A percentile compares a stretch with the other conserved stretches of the same genome.
Evolutionary conservation across 805 yeast species (phyloP).

Genomic region (Candida arabinofermentans): DNA sequence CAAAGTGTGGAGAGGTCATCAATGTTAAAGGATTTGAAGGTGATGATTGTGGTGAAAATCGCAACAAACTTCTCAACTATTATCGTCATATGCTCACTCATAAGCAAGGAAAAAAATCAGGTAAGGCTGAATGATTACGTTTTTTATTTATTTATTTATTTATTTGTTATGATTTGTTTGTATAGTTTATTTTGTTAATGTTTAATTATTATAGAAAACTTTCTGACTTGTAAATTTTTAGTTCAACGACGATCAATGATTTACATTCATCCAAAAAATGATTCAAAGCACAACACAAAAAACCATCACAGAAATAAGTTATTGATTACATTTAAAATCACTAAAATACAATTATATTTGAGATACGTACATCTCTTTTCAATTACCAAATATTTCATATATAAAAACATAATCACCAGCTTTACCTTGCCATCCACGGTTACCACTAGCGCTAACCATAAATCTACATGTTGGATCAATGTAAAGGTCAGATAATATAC

Average conservation of each 20-base stretch:
- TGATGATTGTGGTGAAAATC: slow-evolving; percentile 2
- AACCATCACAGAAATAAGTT: background rate
- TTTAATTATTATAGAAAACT: too few species aligned
- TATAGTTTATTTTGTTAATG: too few species aligned
- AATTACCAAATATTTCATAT: slow-evolving; percentile 66
- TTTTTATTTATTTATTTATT: background rate
- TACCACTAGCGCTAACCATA: slow-evolving; percentile 88
- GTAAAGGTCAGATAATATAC: slow-evolving; percentile 68
- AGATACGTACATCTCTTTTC: too few species aligned
- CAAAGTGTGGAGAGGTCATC: slow-evolving; percentile 10
- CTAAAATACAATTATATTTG: too few species aligned
- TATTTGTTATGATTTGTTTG: background rate
- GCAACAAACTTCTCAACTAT: slow-evolving; percentile 14
- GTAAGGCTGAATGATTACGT: background rate
- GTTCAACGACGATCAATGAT: too few species aligned
- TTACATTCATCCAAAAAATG: too few species aligned
- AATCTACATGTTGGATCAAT: slow-evolving; percentile 87
- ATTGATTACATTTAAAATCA: background rate
- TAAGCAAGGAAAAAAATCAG: slow-evolving; percentile 4
- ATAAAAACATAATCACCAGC: slow-evolving; percentile 77
- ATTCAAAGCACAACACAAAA: too few species aligned
- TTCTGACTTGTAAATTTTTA: too few species aligned
- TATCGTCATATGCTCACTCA: slow-evolving; percentile 18
- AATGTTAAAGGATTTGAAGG: slow-evolving; percentile 12
- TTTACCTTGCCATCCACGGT: slow-evolving; percentile 89